Evolutionary conservation across 192 early-diverging fungal species (phyloP), one percentile per base, ranked within the genome.

Genomic region (Dissophora ornata): DNA sequence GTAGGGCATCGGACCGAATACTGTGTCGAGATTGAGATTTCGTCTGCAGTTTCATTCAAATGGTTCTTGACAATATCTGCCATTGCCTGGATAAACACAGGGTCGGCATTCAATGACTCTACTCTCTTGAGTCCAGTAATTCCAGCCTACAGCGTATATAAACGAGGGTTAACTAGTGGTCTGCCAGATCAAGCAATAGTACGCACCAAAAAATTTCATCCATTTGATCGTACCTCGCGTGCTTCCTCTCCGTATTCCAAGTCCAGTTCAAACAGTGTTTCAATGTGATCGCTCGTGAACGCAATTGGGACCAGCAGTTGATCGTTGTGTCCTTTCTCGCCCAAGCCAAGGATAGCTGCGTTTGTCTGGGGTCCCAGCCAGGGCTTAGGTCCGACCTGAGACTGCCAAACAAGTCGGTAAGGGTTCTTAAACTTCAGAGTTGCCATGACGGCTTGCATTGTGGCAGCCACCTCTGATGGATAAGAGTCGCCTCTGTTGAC

Each of bases 181-280:
- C 32, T 19, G 10, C 18, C 16, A 61, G 1, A 16, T 60, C 45
- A 47, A 30, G 7, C 22, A 3, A 28, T 25, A 16, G 7, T 2
- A 29, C 19, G 18, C 7, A 34, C 28, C 1, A 33, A 50, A 50
- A 24, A 50, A n/a, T n/a, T n/a, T n/a, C n/a, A n/a, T n/a, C n/a
- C n/a, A n/a, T n/a, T n/a, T n/a, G 12, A 26, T 21, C 58, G 19
- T 81, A 92, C 89, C 83, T 96, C 87, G 40, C 89, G 62, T 6
- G 95, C 97, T 30, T 95, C 84, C 33, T 95, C 82, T 3, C 91
- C 93, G 66, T 97, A 98, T 66, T 98, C 97, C 19, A 95, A 66
- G 80, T 99, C 97, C 50, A 99, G 83, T 86, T 99, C 97, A 87
- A 89, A 99, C 55, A 99, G 77, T 3, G 97, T 99, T 74, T 99